Conservation (phyloP, 352 stramenopile genomes). For the Aphanomyces astaci region DNA sequence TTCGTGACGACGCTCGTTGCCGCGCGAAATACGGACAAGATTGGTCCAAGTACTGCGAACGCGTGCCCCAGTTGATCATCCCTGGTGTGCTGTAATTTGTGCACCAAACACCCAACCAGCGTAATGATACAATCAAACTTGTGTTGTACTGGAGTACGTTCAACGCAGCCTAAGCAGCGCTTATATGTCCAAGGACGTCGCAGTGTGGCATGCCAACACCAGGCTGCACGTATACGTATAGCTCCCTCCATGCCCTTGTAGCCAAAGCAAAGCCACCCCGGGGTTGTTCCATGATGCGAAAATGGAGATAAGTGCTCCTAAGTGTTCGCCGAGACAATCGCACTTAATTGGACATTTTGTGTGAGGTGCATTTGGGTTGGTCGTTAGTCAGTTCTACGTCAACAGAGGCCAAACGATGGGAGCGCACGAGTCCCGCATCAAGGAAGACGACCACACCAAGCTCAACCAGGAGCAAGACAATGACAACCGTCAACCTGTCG, state of each 20-base stretch:
- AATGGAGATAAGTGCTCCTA: background rate
- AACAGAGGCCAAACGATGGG: conserved; percentile 17
- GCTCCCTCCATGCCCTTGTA: too few species aligned
- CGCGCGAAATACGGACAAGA: conserved; percentile 93
- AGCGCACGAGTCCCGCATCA: conserved; percentile 21
- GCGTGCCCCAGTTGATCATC: conserved; percentile 84
- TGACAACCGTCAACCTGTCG: background rate
- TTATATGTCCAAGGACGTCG: background rate
- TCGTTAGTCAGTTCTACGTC: conserved; percentile 14
- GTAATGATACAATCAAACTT: background rate
- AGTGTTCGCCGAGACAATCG: background rate
- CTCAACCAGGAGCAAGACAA: conserved; percentile 22
- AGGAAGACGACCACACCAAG: conserved; percentile 24
- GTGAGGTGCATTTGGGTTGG: background rate
- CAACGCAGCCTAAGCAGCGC: background rate
- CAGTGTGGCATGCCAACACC: background rate
- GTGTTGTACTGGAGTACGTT: background rate
- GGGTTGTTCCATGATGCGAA: background rate
- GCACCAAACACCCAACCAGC: background rate
- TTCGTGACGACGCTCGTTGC: conserved; percentile 93
- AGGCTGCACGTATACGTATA: too few species aligned
- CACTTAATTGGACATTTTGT: background rate
- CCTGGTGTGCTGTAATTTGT: conserved; percentile 61
- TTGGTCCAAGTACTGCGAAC: conserved; percentile 89
- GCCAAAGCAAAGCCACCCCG: too few species aligned